These are phyloP conservation scores for Hygrophila difformis DNA, from an alignment of 257 asterid species.

Conservation along the genomic window DNA sequence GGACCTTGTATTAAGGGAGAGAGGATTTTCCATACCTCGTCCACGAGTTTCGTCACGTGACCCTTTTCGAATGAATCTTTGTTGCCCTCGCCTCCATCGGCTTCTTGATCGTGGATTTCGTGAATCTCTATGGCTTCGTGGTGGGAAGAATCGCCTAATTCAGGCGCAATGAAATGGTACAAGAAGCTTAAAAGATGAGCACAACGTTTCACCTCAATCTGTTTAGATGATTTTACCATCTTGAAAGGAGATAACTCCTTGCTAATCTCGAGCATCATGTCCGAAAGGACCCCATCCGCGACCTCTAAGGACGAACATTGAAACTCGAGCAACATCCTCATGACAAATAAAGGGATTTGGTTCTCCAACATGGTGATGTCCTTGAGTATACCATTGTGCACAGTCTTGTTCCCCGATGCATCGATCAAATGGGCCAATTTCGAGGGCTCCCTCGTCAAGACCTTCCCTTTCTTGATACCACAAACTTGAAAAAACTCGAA, in stretches of 20 bases:
- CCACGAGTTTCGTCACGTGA: conserved; percentile 4
- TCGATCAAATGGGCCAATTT: conserved; percentile 38
- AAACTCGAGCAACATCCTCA: conserved; percentile 35
- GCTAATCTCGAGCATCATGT: conserved; percentile 28
- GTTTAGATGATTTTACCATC: conserved; percentile 4
- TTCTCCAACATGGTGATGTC: conserved; percentile 62
- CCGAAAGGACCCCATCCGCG: conserved; percentile 24
- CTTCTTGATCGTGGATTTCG: neutral
- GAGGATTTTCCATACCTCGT: conserved; percentile 19
- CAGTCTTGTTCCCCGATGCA: conserved; percentile 30
- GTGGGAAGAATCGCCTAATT: conserved; percentile 9
- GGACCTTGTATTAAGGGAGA: conserved; percentile 20
- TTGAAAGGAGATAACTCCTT: conserved; percentile 40
- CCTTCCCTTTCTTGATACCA: conserved; percentile 28
- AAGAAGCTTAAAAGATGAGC: conserved; percentile 49
- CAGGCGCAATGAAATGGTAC: conserved; percentile 39
- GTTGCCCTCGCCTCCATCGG: neutral
- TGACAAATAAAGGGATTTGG: conserved; percentile 48
- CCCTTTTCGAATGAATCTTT: conserved; percentile 2
- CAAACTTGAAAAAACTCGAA: conserved; percentile 44
- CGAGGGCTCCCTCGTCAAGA: conserved; percentile 21
- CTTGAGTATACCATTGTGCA: conserved; percentile 34
- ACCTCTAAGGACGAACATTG: conserved; percentile 24
- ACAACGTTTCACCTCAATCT: conserved; percentile 1
- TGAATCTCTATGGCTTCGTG: conserved; percentile 17